Evolutionary conservation across 2,329 filamentous ascomycete species (phyloP), one percentile per base, ranked within the genome.

Genomic region (Botrytis tulipae): DNA sequence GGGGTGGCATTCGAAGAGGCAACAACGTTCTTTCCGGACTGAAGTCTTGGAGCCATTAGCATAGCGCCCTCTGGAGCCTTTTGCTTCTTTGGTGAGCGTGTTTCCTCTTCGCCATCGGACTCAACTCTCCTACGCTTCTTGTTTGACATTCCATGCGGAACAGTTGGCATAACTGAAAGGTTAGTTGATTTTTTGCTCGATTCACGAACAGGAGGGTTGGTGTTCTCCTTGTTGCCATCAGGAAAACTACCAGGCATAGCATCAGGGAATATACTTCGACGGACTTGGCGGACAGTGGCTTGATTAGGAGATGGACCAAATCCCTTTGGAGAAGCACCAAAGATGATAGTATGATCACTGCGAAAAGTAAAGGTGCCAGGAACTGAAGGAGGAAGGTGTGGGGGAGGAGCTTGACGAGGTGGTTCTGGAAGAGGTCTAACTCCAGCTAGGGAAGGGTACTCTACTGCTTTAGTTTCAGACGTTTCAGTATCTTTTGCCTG

Each of bases 321-420:
- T 6, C 86, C 86, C 51, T 83, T 81, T 0, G 85, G 63, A 51
- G 82, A 81, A 46, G 82, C 81, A 54, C 84, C 85, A 76, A 91
- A 90, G 73, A 84, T 83, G 78, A 91, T 91, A 2, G 89, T 91
- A 76, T 90, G 88, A 75, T 91, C 89, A 77, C 86, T 90, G 63
- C 89, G 88, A 83, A 92, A 92, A 0, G 88, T 90, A 77, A 91
- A 92, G 0, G 86, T 87, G 29, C 89, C 86, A 4, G 89, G 86
- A 8, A 85, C 83, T 3, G 87, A 84, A 0, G 77, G 76, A 42
- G 76, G 76, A 68, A 71, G 76, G 14, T 67, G 71, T 29, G 60
- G 71, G 44, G 70, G 59, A 37, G 29, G 70, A 44, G 68, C 65
- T 69, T 76, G 73, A 59, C 72, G 73, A 66, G 76, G 76, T 54